These are phyloP conservation scores for Scheffersomyces segobiensis DNA, from an alignment of 1,139 yeast species.

Conservation along the genomic window DNA sequence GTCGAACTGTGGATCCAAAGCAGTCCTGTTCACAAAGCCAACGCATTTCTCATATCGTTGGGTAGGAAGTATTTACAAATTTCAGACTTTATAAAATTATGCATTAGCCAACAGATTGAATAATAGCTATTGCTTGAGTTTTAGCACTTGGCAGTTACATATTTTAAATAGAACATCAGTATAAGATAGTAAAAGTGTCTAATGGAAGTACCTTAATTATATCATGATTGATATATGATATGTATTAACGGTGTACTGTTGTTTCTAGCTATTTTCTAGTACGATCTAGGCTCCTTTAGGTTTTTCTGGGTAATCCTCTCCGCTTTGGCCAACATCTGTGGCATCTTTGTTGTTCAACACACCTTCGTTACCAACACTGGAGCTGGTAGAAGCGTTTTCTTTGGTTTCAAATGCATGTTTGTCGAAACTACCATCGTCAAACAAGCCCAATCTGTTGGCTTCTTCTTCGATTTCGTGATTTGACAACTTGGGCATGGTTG, in stretches of 20 bases:
- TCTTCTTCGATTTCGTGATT: conserved; percentile 48
- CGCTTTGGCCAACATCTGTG: background rate
- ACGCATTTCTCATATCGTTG: background rate
- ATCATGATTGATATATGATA: no score
- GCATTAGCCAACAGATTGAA: no score
- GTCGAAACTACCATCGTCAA: conserved; percentile 40
- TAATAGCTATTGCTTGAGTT: no score
- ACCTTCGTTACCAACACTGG: conserved; percentile 19
- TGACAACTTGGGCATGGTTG: conserved; percentile 47
- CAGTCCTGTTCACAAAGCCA: background rate
- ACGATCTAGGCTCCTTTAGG: background rate
- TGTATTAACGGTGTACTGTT: background rate
- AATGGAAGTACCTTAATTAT: background rate
- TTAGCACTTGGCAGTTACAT: no score
- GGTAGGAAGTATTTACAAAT: no score
- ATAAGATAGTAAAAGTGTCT: no score
- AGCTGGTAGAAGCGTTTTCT: conserved; percentile 26
- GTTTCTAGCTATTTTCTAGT: background rate
- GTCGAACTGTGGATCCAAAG: background rate
- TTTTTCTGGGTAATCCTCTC: background rate
- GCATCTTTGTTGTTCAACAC: background rate
- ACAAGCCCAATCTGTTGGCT: conserved; percentile 48
- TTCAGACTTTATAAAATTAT: no score
- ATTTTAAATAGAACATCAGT: no score
- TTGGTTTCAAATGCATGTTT: conserved; percentile 33